Conservation (phyloP, 2,329 filamentous ascomycete genomes). For the Epichloe uncinata region DNA sequence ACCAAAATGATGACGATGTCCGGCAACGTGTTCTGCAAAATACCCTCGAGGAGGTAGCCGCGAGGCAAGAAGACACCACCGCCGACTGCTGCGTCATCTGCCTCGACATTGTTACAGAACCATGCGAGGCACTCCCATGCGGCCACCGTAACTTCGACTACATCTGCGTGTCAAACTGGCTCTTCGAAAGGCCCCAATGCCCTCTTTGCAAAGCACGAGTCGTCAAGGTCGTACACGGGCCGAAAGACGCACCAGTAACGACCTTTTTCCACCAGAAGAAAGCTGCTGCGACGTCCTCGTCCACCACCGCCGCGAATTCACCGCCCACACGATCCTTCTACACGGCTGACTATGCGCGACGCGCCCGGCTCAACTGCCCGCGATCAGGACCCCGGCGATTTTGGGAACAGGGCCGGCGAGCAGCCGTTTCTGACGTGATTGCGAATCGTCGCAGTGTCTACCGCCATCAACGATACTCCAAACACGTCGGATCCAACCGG, state of each 20-base stretch:
- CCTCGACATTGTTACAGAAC: constrained; percentile 59
- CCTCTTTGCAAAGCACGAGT: constrained; percentile 60
- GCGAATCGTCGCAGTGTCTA: constrained; percentile 59
- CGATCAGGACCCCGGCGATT: constrained; percentile 1
- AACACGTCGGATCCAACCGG: constrained; percentile 71
- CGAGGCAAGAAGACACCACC: constrained; percentile 9
- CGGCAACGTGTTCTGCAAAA: constrained; percentile 29
- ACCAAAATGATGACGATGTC: constrained; percentile 19
- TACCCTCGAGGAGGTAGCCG: constrained; percentile 29
- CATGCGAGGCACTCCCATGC: constrained; percentile 62
- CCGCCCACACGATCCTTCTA: not conserved
- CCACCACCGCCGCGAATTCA: constrained; percentile 2
- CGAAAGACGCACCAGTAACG: constrained; percentile 31
- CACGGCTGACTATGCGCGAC: not conserved
- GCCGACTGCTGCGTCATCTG: constrained; percentile 67
- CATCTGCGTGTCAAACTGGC: constrained; percentile 70
- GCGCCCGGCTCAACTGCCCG: not conserved
- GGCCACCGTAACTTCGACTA: constrained; percentile 75
- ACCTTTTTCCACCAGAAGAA: constrained; percentile 38
- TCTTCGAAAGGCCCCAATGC: constrained; percentile 57
- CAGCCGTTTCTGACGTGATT: constrained; percentile 8
- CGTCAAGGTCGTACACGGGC: constrained; percentile 51
- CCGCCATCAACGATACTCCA: constrained; percentile 54
- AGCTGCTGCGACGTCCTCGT: not conserved
- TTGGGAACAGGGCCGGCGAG: constrained; percentile 1